Evolutionary conservation across 163 green algal species (phyloP), one percentile per base, ranked within the genome.

Genomic region (Coccomyxa subellipsoidea): DNA sequence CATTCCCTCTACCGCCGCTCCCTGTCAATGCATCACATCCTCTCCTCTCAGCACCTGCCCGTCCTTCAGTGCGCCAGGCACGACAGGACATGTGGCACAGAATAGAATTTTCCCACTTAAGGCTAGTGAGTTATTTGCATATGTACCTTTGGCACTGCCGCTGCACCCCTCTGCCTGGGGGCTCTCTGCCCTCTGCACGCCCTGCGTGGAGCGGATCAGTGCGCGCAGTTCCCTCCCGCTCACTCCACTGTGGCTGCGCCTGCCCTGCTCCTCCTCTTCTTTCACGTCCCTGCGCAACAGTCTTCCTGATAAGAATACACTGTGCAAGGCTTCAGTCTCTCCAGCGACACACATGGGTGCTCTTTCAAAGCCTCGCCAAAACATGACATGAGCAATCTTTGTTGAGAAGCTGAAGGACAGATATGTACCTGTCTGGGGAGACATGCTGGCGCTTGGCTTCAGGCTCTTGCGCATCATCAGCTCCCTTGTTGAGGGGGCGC

Each of bases 211-310:
- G 31, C 70, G 70, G 10, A 23, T 40, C 10, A 77, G 70, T 23
- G 70, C 70, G 3, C 70, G 70, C 10, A 77, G 70, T 31, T 77
- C 70, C 27, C 70, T 38, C 27, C 70, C 34, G 32, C 21, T 77
- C 70, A 77, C 32, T 29, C 70, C 32, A 31, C 32, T 40, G 70
- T 35, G 29, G 7, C 66, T 35, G 66, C 66, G 21, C 12, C 18
- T 32, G 37, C 29, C 75, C 75, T 35, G 75, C 75, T 37, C 75
- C 37, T 80, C 75, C 37, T 80, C 29, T 29, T 66, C n/a, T 18
- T 73, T 73, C 66, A 73, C 66, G 4, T 12, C 27, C 66, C 66
- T 73, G 66, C 23, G 47, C 21, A 18, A 18, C 47, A 59, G 23
- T 18, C 3, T 59, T 7, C n/a, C n/a, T n/a, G n/a, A n/a, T n/a